Conservation (phyloP, 2,329 filamentous ascomycete species). For the Fusarium neocosmosporiellum region DNA sequence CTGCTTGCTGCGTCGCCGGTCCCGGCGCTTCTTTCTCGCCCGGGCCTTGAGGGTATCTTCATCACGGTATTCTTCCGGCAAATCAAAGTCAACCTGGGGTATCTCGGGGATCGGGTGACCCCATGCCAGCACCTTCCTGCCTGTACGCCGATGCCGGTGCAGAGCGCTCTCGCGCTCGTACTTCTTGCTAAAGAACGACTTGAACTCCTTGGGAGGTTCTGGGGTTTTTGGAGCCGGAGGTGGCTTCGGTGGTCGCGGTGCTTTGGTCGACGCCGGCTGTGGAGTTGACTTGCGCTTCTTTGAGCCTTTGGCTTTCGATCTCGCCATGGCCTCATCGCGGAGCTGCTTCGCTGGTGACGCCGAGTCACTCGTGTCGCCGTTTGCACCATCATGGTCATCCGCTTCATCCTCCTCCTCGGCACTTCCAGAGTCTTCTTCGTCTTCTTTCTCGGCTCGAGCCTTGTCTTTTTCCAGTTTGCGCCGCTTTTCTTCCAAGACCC, state of each 20-base stretch:
- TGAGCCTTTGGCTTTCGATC: conserved; percentile 55
- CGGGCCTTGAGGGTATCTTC: conserved; percentile 66
- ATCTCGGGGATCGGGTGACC: conserved; percentile 83
- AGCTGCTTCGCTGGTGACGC: conserved; percentile 73
- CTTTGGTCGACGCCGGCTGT: conserved; percentile 32
- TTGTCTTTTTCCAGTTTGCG: conserved; percentile 81
- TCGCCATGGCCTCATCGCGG: conserved; percentile 74
- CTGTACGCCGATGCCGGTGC: conserved; percentile 75
- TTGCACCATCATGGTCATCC: conserved; percentile 56
- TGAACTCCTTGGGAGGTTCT: conserved; percentile 71
- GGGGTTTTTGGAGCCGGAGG: conserved; percentile 47
- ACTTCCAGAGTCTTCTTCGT: conserved; percentile 47
- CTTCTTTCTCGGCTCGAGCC: conserved; percentile 47
- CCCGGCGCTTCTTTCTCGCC: conserved; percentile 71
- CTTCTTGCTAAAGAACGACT: conserved; percentile 86
- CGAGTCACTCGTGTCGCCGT: conserved; percentile 66
- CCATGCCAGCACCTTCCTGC: conserved; percentile 81
- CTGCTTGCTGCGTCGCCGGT: conserved; percentile 63
- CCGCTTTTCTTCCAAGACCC: conserved; percentile 91
- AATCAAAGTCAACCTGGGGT: conserved; percentile 75
- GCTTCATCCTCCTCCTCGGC: conserved; percentile 35
- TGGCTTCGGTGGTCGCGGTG: conserved; percentile 37
- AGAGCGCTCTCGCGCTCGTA: conserved; percentile 84
- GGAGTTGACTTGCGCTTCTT: conserved; percentile 46
- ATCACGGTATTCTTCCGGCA: conserved; percentile 74